Conservation (phyloP, 140 eudicot species). For the Stevia rebaudiana region DNA sequence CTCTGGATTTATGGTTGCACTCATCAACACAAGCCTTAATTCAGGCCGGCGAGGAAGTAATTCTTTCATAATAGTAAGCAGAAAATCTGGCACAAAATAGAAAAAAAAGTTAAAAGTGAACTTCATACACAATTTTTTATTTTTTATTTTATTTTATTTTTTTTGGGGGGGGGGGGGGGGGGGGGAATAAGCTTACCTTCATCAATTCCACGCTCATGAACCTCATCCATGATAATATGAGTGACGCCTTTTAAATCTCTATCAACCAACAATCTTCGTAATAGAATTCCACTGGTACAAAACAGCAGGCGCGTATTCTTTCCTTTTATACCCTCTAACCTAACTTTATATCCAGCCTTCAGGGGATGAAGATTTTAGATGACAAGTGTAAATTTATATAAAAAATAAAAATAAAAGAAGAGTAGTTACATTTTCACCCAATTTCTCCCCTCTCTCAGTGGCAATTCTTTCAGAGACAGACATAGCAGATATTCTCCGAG, state of each 20-base stretch:
- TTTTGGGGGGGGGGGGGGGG: too few relatives aligned
- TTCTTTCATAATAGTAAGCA: constrained; percentile 70
- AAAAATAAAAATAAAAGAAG: neutral
- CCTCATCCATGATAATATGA: constrained; percentile 82
- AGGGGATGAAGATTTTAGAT: neutral
- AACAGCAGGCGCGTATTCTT: constrained; percentile 74
- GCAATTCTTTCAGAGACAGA: constrained; percentile 94
- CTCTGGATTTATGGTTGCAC: constrained; percentile 79
- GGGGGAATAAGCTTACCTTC: constrained; percentile 53
- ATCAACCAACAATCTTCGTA: constrained; percentile 76
- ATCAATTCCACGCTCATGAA: constrained; percentile 93
- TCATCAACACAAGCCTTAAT: constrained; percentile 68
- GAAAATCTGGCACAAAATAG: constrained; percentile 46
- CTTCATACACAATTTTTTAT: neutral
- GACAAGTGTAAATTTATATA: neutral
- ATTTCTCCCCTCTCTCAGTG: constrained; percentile 68
- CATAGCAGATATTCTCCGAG: constrained; percentile 85
- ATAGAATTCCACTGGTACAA: constrained; percentile 76
- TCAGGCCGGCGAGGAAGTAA: constrained; percentile 75
- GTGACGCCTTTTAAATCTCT: constrained; percentile 70
- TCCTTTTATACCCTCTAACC: constrained; percentile 89
- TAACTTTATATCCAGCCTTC: constrained; percentile 84
- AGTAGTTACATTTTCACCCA: constrained; percentile 78
- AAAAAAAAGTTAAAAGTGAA: constrained; percentile 16
- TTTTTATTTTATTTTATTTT: too few relatives aligned